Conservation (phyloP, 108 stramenopile genomes). For the Pseudonitzschia delicatissima region DNA sequence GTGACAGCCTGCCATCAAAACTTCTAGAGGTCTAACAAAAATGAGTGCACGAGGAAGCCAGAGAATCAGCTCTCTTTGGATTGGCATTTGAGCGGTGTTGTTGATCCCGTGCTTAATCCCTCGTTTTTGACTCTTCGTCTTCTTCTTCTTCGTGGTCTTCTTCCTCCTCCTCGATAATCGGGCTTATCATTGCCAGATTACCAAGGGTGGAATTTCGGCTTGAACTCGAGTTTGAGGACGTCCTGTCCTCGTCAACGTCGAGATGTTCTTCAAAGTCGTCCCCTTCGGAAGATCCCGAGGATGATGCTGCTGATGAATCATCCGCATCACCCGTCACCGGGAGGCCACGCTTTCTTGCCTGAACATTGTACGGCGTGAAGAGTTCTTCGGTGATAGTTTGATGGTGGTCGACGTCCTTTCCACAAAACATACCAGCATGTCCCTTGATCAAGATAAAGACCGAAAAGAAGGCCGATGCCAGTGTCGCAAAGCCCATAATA, state of each 20-base stretch:
- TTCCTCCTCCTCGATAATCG: neutral
- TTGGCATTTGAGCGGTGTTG: too few relatives aligned
- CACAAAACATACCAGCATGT: slow-evolving; percentile 54
- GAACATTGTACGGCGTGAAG: neutral
- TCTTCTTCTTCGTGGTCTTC: slow-evolving; percentile 4
- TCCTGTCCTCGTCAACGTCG: neutral
- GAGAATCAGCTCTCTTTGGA: too few relatives aligned
- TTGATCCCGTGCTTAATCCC: too few relatives aligned
- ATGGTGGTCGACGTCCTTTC: slow-evolving; percentile 25
- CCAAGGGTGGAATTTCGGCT: neutral
- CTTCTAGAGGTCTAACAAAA: too few relatives aligned
- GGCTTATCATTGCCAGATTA: neutral
- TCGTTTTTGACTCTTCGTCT: neutral
- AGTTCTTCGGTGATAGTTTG: slow-evolving; percentile 16
- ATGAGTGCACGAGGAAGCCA: too few relatives aligned
- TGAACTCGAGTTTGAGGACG: neutral
- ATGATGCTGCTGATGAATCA: neutral
- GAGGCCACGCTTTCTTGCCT: neutral
- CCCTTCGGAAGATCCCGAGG: slow-evolving; percentile 2
- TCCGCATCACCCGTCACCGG: neutral
- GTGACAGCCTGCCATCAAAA: too few relatives aligned
- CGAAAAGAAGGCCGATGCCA: slow-evolving; percentile 44
- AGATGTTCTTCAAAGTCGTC: neutral
- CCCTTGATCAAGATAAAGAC: slow-evolving; percentile 69
- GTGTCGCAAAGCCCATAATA: slow-evolving; percentile 43